Conservation (phyloP, 208 protist genomes). For the Wallacemonas rigidus region DNA sequence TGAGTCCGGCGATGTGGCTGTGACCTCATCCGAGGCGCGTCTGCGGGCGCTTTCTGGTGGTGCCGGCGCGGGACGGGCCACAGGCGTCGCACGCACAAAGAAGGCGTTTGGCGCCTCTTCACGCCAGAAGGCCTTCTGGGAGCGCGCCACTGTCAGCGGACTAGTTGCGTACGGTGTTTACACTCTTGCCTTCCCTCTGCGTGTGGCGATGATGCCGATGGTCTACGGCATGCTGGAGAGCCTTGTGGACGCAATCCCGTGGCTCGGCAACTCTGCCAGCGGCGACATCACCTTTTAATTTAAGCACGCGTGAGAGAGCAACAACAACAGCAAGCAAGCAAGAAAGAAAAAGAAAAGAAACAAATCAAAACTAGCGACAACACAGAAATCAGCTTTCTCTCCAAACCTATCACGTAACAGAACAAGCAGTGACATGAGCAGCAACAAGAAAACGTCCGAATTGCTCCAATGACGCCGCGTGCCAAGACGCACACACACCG, state of each 20-base stretch:
- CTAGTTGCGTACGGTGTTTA: constrained; percentile 65
- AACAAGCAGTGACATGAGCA: not conserved
- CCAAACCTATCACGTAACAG: constrained; percentile 2
- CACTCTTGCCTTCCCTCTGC: constrained; percentile 80
- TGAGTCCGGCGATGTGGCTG: constrained; percentile 32
- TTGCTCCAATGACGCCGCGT: too few species aligned
- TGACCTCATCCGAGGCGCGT: constrained; percentile 55
- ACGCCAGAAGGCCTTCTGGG: constrained; percentile 71
- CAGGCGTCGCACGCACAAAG: constrained; percentile 30
- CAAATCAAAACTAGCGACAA: constrained; percentile 17
- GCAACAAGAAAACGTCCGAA: too few species aligned
- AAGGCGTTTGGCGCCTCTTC: constrained; percentile 34
- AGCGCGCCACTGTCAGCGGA: constrained; percentile 56
- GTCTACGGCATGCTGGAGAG: constrained; percentile 65
- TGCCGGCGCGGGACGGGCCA: constrained; percentile 16
- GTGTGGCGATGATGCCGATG: constrained; percentile 66
- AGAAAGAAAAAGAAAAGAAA: constrained; percentile 25
- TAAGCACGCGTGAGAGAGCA: not conserved
- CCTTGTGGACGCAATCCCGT: constrained; percentile 72
- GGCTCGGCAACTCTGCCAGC: constrained; percentile 51
- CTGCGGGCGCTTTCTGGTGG: constrained; percentile 50
- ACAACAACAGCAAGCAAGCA: constrained; percentile 4
- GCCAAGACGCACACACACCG: too few species aligned
- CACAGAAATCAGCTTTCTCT: constrained; percentile 23
- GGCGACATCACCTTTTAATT: constrained; percentile 17